phyloP scores from a whole-genome alignment of 805 yeast genomes.

The Schizosaccharomyces osmophilus region DNA sequence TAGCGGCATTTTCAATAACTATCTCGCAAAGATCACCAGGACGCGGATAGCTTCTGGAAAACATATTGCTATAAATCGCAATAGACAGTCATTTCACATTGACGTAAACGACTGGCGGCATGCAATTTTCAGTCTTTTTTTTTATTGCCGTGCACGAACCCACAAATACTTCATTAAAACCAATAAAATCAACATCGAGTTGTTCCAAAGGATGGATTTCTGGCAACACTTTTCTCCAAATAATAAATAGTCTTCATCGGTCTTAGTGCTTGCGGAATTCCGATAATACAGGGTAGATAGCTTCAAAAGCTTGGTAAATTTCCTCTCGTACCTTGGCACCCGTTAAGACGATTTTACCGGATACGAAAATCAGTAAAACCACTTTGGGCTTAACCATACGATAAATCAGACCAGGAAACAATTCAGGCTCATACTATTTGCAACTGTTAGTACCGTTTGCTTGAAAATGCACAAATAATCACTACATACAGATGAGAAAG shows the following conservation, averaged over 20 bases:
- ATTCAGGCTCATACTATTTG: conserved; percentile 62
- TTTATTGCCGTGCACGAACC: too few relatives aligned
- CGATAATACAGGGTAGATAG: conserved; percentile 91
- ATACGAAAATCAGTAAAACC: conserved; percentile 80
- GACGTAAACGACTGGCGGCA: too few relatives aligned
- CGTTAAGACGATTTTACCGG: conserved; percentile 90
- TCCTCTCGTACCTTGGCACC: conserved; percentile 99
- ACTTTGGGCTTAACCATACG: conserved; percentile 98
- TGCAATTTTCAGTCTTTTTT: too few relatives aligned
- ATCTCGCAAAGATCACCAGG: too few relatives aligned
- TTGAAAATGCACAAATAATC: background rate
- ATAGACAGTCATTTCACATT: too few relatives aligned
- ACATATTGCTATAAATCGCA: too few relatives aligned
- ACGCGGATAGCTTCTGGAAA: too few relatives aligned
- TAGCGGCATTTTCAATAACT: too few relatives aligned
- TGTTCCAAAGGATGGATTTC: too few relatives aligned
- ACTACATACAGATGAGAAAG: conserved; percentile 51
- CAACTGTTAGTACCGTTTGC: background rate
- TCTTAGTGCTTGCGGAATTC: conserved; percentile 64
- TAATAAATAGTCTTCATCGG: background rate
- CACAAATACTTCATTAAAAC: too few relatives aligned
- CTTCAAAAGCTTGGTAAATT: conserved; percentile 92
- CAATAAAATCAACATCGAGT: too few relatives aligned
- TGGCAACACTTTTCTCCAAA: background rate
- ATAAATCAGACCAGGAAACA: conserved; percentile 92